These are phyloP conservation scores for Nakaseomyces sp. DNA, from an alignment of 1,139 yeast species.

Conservation along the genomic window DNA sequence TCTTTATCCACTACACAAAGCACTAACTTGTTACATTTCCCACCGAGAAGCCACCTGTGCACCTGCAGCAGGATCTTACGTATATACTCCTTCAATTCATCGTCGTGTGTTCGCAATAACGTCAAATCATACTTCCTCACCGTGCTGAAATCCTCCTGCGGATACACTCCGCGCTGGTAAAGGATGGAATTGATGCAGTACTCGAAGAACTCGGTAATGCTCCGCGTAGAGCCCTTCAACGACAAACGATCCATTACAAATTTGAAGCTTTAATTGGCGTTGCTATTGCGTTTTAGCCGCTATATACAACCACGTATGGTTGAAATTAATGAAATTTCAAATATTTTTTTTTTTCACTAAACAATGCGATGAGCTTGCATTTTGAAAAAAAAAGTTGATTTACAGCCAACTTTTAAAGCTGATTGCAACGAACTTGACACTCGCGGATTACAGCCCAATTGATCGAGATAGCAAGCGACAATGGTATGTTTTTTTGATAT, in stretches of 20 bases:
- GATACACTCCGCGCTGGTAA: slow-evolving; percentile 86
- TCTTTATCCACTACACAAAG: slow-evolving; percentile 64
- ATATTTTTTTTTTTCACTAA: too few relatives aligned
- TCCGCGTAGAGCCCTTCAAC: slow-evolving; percentile 67
- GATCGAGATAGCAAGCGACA: not conserved
- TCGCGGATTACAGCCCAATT: too few relatives aligned
- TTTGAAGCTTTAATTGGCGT: too few relatives aligned
- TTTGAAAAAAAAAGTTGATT: too few relatives aligned
- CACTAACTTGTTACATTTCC: slow-evolving; percentile 59
- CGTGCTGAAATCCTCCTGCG: slow-evolving; percentile 74
- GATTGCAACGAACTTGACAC: too few relatives aligned
- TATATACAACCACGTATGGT: not conserved
- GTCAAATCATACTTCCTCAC: slow-evolving; percentile 78
- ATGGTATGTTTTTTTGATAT: slow-evolving; percentile 1
- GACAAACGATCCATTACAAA: slow-evolving; percentile 36
- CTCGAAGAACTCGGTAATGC: slow-evolving; percentile 76
- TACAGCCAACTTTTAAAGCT: too few relatives aligned
- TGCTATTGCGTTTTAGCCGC: not conserved
- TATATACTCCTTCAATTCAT: slow-evolving; percentile 66
- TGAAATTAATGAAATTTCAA: too few relatives aligned
- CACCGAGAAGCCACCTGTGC: slow-evolving; percentile 71
- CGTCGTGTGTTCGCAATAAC: slow-evolving; percentile 63
- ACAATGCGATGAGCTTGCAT: too few relatives aligned
- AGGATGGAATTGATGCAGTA: slow-evolving; percentile 72
- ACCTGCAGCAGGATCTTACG: slow-evolving; percentile 63